Base-by-base conservation (phyloP, 257 asterid genomes). In the Primulina eburnea region DNA sequence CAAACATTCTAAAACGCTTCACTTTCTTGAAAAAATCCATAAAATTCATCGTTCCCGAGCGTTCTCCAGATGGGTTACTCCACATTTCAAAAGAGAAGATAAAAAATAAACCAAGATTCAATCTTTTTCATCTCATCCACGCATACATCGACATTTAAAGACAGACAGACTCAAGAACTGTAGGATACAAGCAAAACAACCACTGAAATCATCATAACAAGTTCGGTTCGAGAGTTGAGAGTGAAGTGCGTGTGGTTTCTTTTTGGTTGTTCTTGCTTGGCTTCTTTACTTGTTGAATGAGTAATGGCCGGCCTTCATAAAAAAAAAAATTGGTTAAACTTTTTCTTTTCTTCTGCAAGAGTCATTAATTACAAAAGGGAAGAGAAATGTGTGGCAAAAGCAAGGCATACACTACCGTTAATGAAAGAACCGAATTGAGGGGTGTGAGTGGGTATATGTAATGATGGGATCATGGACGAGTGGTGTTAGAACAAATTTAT, bases 1-100 rank as follows among this genome's bases (percentile, higher is more conserved):
- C 97, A 38, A 89, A 88, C 30, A 89, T 60, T 80, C 90, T 83
- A 4, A 90, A 82, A 20, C 92, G 81, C 86, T 93, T 93, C 74
- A 85, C 63, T 75, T 78, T 90, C 85, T 88, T 92, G 90, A 74
- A 81, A 9, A 82, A 62, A 67, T 80, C 87, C 8, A 69, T 63
- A n/a, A 67, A 76, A 60, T 8, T 62, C 84, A 82, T 75, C 5
- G 64, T 65, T 6, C 77, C 81, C 16, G 78, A 64, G 24, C 50
- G 67, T 68, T 77, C 86, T 1, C 68, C 71, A 72, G 80, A 71
- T 73, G 83, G 91, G 74, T 66, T 67, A 21, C 61, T 73, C 17
- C 75, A 65, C 92, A 82, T 86, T 34, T 74, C 68, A 60, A 26
- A 33, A 68, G 17, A 40, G 14, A 40, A 40, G 50, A 40, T 11